Evolutionary conservation across 2,329 filamentous ascomycete genomes (phyloP).

Genomic region (Penicillium sp.): DNA sequence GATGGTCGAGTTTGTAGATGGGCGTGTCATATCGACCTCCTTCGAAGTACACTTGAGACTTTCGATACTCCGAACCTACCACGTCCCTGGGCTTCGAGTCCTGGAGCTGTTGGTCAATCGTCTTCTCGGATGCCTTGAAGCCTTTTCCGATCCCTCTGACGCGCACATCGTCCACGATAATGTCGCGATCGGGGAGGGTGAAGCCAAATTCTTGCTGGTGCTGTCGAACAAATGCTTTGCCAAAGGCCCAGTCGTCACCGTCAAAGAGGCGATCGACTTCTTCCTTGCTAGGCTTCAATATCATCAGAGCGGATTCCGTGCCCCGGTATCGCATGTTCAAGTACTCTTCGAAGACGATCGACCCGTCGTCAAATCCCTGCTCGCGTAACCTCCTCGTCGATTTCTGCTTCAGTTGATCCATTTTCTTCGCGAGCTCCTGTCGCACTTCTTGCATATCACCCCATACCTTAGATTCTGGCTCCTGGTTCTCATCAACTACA

Average conservation of each 20-base stretch:
- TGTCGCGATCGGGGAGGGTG: constrained; percentile 74
- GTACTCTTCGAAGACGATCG: constrained; percentile 83
- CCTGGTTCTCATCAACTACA: constrained; percentile 69
- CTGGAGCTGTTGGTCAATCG: constrained; percentile 54
- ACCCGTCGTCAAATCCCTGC: constrained; percentile 70
- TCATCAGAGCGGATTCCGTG: constrained; percentile 35
- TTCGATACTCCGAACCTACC: constrained; percentile 58
- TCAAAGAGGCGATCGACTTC: constrained; percentile 46
- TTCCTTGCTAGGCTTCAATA: constrained; percentile 20
- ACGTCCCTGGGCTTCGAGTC: constrained; percentile 45
- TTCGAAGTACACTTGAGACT: constrained; percentile 74
- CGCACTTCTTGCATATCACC: constrained; percentile 52
- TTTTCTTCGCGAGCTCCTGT: constrained; percentile 63
- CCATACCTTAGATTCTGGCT: constrained; percentile 58
- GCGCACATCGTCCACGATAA: constrained; percentile 85
- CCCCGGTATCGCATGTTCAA: constrained; percentile 63
- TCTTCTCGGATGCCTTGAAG: constrained; percentile 69
- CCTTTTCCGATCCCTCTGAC: constrained; percentile 86
- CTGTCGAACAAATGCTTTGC: constrained; percentile 75
- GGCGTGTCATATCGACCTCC: constrained; percentile 71
- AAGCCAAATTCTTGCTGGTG: constrained; percentile 94
- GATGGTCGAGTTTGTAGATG: constrained; percentile 73
- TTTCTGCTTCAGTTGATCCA: constrained; percentile 73
- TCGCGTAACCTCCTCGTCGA: constrained; percentile 62
- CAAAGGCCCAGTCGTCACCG: constrained; percentile 74